Base-by-base conservation (phyloP, 2,329 filamentous ascomycete genomes). In the Onygenales sp. region DNA sequence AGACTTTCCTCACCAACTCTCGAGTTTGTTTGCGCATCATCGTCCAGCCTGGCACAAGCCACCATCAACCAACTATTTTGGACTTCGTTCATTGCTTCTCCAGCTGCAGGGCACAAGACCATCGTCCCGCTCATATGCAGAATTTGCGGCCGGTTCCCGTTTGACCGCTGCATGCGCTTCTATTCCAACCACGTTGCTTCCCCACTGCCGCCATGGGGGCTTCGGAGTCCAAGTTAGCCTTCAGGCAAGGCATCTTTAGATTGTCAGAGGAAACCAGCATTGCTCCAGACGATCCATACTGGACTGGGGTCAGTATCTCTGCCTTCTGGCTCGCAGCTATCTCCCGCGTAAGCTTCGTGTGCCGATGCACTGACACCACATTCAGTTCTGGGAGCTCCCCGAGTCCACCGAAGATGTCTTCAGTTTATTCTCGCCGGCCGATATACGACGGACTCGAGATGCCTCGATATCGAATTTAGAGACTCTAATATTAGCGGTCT, bases 221-320 rank as follows among this genome's bases (percentile, higher is more conserved):
- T 68, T 96, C 92, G 74, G 92, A 97, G 76, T 97, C 92, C 65
- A 97, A 97, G 80, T 84, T 97, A 67, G 89, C 92, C 67, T 97
- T 98, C 81, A 97, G 96, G 75, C 88, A 95, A 74, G 92, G 91
- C 73, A 95, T 97, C 75, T 96, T 97, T 77, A 84, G 87, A 67
- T 83, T 98, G 55, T 93, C 90, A n/a, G 90, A 95, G 70, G 87
- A 95, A 69, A 84, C 85, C 60, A 80, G 87, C 68, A 96, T 97
- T 66, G 80, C 89, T 56, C 83, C 89, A 53, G 86, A 93, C 71
- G 89, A 96, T 74, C 78, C 83, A 14, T 96, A 95, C 75, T 98
- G 93, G 93, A 85, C 87, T 59, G 88, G 88, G 68, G 90, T 94
- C 73, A 66, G 86, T 77, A 46, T 49, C 39, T 32, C 42, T 21